These are phyloP conservation scores for Lachnellula suecica DNA, from an alignment of 2,329 filamentous ascomycete species.

Conservation along the genomic window DNA sequence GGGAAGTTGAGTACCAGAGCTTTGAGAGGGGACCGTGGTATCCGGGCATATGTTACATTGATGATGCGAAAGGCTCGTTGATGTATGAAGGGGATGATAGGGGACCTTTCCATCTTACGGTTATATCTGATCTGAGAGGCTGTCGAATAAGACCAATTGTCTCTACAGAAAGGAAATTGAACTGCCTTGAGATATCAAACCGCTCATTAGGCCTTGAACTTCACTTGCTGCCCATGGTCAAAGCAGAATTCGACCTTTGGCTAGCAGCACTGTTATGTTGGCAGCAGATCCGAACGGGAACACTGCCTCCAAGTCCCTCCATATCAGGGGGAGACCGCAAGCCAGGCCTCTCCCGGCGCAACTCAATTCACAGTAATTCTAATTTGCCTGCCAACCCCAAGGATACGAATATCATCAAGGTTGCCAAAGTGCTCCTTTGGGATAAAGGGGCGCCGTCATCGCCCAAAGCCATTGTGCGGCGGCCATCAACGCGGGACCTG, in stretches of 20 bases:
- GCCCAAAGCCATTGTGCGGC: conserved; percentile 51
- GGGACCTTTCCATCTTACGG: conserved; percentile 60
- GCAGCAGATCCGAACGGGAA: conserved; percentile 67
- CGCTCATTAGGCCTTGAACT: conserved; percentile 58
- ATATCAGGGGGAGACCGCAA: conserved; percentile 22
- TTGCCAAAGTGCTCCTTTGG: conserved; percentile 89
- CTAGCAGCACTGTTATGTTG: conserved; percentile 78
- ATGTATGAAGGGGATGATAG: conserved; percentile 72
- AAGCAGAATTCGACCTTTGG: conserved; percentile 74
- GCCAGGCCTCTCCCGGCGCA: conserved; percentile 38
- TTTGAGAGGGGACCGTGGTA: conserved; percentile 64
- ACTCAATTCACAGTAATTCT: conserved; percentile 39
- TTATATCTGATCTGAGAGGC: conserved; percentile 73
- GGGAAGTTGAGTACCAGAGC: conserved; percentile 70
- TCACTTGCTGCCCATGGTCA: conserved; percentile 61
- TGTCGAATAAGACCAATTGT: conserved; percentile 65
- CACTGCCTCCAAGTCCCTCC: conserved; percentile 18
- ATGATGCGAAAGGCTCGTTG: conserved; percentile 71
- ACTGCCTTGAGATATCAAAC: conserved; percentile 54
- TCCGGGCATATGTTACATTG: conserved; percentile 72
- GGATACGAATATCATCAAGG: conserved; percentile 87
- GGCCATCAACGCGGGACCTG: conserved; percentile 55
- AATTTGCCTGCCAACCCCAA: conserved; percentile 62
- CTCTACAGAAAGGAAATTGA: conserved; percentile 41
- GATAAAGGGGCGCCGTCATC: conserved; percentile 65